Base-by-base conservation (phyloP, 257 asterid species). In the Lycium barbarum region DNA sequence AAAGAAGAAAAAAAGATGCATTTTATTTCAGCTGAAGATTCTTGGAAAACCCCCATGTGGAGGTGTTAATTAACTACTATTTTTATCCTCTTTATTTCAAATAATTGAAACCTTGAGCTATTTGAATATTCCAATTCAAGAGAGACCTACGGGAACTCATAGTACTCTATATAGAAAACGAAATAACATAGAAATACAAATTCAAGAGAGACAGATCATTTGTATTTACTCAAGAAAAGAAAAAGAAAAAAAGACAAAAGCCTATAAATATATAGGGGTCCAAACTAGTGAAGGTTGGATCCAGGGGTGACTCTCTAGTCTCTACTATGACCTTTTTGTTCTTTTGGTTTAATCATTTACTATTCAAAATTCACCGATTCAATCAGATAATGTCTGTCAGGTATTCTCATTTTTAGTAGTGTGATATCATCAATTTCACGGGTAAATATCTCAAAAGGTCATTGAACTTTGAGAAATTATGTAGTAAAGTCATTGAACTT, bases 201-300 rank as follows among this genome's bases (percentile, higher is more conserved):
- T 71, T 40, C 14, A 71, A 43, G 35, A 71, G 35, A 9, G 55
- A 40, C 53, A 18, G 9, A 2, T 43, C 35, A 43, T 43, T 55
- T 71, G 15, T 38, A 15, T 71, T 71, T 71, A 71, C 40, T 40
- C 15, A 38, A 40, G 18, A 18, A 12, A 3, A 70, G 40, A 38
- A 40, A 7, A 38, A 40, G 18, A 18, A 12, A 3, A 70, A 71
- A 38, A 40, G 14, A 17, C 26, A 15, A 71, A 66, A 40, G 18
- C 66, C 13, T 9, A 43, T 4, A 1, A 9, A 40, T 43, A 8
- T 9, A 5, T 18, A 4, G 35, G 15, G 79, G 79, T 40, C 11
- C 9, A 71, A 71, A 40, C 79, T 71, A 43, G 79, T 71, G 79
- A 71, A 71, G 79, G 79, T 71, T 71, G 79, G 79, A 71, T 40